Evolutionary conservation across 2,329 filamentous ascomycete species (phyloP).

Genomic region (Neofusicoccum laricinum): DNA sequence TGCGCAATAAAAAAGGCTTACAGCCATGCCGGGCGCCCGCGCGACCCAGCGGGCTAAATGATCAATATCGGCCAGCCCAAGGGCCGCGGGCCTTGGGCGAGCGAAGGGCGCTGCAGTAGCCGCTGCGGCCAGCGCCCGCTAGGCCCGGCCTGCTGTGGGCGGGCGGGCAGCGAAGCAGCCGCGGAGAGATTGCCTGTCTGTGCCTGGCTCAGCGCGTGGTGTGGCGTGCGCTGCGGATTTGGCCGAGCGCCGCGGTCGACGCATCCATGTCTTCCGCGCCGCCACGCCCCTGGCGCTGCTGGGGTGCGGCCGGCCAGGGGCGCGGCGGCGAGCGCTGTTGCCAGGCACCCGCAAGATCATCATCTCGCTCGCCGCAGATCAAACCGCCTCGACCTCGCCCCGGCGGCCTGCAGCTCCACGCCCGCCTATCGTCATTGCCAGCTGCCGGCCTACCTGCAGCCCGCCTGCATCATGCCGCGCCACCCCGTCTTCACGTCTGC

Average conservation of each 20-base stretch:
- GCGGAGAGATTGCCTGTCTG: conserved; percentile 7
- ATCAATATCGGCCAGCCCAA: background rate
- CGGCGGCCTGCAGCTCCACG: background rate
- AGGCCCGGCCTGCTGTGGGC: background rate
- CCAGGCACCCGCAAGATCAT: background rate
- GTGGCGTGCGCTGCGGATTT: background rate
- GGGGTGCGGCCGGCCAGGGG: background rate
- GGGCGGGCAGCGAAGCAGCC: background rate
- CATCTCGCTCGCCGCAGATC: conserved; percentile 6
- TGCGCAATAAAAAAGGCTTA: conserved; percentile 10
- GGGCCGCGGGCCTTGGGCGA: background rate
- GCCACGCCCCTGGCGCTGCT: background rate
- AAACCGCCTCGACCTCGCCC: background rate
- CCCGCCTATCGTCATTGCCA: background rate
- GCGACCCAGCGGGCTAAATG: background rate
- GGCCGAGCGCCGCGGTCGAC: background rate
- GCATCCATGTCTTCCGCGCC: background rate
- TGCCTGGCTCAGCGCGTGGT: conserved; percentile 3
- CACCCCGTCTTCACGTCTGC: background rate
- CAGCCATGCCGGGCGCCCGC: background rate
- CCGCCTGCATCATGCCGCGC: conserved; percentile 4
- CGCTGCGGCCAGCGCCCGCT: background rate
- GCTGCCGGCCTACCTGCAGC: background rate
- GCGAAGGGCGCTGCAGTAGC: background rate
- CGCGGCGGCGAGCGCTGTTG: background rate